A percentile compares a stretch with the other conserved stretches of the same genome.
These are phyloP conservation scores for Nannochloropsis gaditana DNA, from an alignment of 108 stramenopile genomes.

Conservation along the genomic window DNA sequence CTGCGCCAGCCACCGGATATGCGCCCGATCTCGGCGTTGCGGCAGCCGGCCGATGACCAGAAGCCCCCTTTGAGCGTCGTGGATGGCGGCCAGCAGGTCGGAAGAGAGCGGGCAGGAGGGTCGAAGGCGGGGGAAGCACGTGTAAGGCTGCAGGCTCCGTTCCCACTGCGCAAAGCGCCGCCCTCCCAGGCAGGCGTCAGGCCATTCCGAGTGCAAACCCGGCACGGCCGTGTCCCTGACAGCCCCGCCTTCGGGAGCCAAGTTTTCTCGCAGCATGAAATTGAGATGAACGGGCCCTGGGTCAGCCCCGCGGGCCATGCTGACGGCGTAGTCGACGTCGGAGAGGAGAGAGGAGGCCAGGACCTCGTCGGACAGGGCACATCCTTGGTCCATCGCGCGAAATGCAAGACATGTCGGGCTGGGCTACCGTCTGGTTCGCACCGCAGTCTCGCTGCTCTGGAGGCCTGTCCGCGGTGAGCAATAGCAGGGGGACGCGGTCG, in stretches of 20 bases:
- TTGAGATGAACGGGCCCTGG: constrained; percentile 85
- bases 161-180: constrained; percentile 32
- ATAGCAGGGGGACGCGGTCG: constrained; percentile 70
- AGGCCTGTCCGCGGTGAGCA: constrained; percentile 85
- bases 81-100: constrained; percentile 21
- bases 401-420: constrained; percentile 61
- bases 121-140: background rate
- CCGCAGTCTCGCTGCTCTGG: constrained; percentile 77
- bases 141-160: constrained; percentile 18
- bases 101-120: background rate
- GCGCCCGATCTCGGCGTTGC: constrained; percentile 22
- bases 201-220: constrained; percentile 36
- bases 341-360: constrained; percentile 66
- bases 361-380: constrained; percentile 72
- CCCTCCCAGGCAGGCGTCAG: constrained; percentile 30
- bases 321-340: constrained; percentile 73
- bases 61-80: constrained; percentile 21
- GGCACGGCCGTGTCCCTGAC: constrained; percentile 61
- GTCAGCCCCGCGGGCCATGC: constrained; percentile 12
- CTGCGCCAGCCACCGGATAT: constrained; percentile 25
- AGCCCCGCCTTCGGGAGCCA: constrained; percentile 77
- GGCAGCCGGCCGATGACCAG: constrained; percentile 33
- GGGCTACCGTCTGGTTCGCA: constrained; percentile 80
- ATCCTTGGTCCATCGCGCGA: constrained; percentile 76
- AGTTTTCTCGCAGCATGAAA: constrained; percentile 82